Percentiles rank a stretch among this genome's conserved stretches.
phyloP scores from a whole-genome alignment of 257 asterid genomes.

The Linaria vulgaris region DNA sequence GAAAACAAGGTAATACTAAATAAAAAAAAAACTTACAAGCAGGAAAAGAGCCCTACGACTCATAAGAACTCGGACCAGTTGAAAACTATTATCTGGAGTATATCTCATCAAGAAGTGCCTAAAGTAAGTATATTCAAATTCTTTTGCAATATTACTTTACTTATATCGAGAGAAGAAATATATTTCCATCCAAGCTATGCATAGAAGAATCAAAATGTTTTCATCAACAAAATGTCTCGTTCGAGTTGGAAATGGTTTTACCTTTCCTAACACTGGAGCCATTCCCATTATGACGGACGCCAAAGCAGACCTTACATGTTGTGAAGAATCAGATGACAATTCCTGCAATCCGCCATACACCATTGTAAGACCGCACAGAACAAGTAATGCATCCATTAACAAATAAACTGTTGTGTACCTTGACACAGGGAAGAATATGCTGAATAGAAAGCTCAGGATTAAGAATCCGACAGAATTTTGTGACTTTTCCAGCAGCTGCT shows the following conservation, averaged over 20 bases:
- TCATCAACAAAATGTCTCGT: neutral
- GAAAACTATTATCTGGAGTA: neutral
- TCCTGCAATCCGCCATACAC: constrained; percentile 31
- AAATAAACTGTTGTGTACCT: constrained; percentile 29
- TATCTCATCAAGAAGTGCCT: neutral
- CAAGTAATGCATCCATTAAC: no score
- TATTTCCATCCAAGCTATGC: neutral
- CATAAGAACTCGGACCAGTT: neutral
- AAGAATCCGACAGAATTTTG: constrained; percentile 60
- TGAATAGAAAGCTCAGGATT: constrained; percentile 60
- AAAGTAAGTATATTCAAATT: neutral
- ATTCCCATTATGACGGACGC: constrained; percentile 73
- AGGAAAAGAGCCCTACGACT: neutral
- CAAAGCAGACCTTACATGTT: constrained; percentile 71
- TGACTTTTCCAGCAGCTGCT: constrained; percentile 74
- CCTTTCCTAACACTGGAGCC: constrained; percentile 73
- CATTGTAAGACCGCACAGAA: no score
- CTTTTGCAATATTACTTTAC: neutral
- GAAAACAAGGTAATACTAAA: neutral
- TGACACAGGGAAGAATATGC: constrained; percentile 73
- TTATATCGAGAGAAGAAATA: neutral
- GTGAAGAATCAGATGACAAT: constrained; percentile 67
- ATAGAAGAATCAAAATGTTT: neutral
- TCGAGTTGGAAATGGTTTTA: neutral
- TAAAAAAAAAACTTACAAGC: neutral